Evolutionary conservation across 441 rosid genomes (phyloP).

Genomic region (Adansonia grandidieri): DNA sequence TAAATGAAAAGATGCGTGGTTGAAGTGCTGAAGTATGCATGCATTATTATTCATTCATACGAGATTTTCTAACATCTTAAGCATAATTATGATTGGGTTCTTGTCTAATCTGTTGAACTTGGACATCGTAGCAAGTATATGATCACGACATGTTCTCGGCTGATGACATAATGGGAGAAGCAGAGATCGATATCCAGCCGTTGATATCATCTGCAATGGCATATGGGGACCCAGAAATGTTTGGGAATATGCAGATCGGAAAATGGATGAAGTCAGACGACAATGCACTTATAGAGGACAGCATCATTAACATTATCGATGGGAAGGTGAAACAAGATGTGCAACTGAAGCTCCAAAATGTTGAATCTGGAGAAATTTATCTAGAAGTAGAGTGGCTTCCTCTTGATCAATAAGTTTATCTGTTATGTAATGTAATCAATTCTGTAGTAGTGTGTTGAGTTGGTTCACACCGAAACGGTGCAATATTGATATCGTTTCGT

Average conservation of each 20-base stretch:
- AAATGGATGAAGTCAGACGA: constrained; percentile 84
- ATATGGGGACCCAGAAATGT: constrained; percentile 80
- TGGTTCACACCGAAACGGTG: not conserved
- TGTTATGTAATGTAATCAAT: not conserved
- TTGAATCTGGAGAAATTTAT: constrained; percentile 78
- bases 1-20: not conserved
- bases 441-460: not conserved
- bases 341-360: constrained; percentile 79
- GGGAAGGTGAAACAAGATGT: constrained; percentile 84
- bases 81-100: not conserved
- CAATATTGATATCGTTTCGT: too few relatives aligned
- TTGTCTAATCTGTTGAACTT: not conserved
- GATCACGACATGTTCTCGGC: constrained; percentile 86
- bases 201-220: constrained; percentile 87
- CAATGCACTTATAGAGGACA: constrained; percentile 78
- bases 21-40: not conserved
- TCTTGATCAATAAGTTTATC: constrained; percentile 57
- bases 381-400: constrained; percentile 76
- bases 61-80: not conserved
- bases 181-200: constrained; percentile 83
- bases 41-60: not conserved
- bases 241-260: constrained; percentile 87
- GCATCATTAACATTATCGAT: constrained; percentile 74
- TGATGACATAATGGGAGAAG: constrained; percentile 97
- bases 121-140: constrained; percentile 62